Evolutionary conservation across 169 alveolate genomes (phyloP).

Genomic region (Plasmodium sp.): DNA sequence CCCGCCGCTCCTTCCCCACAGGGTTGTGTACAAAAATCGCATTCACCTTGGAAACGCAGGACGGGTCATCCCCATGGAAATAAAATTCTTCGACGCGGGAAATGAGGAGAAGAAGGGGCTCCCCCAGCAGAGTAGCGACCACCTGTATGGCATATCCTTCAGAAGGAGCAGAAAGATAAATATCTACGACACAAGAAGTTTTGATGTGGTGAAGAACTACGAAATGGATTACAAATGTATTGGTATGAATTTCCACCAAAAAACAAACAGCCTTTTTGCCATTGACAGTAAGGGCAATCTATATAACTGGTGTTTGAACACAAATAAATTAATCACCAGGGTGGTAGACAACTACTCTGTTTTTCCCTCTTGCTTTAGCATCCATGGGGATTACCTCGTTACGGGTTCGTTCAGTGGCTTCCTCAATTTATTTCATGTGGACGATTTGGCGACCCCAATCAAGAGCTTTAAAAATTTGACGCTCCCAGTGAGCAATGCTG

Average conservation of each 20-base stretch:
- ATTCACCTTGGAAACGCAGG: slow-evolving; percentile 7
- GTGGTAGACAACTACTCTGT: slow-evolving; percentile 63
- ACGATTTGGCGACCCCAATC: slow-evolving; percentile 32
- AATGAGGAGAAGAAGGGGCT: not conserved
- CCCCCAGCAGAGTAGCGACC: not conserved
- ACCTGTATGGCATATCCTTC: slow-evolving; percentile 39
- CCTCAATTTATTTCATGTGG: slow-evolving; percentile 48
- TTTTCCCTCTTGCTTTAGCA: slow-evolving; percentile 51
- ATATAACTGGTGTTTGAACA: slow-evolving; percentile 73
- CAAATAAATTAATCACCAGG: slow-evolving; percentile 32
- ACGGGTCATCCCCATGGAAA: slow-evolving; percentile 12
- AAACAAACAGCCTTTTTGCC: slow-evolving; percentile 46
- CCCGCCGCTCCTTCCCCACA: not conserved
- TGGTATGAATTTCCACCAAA: slow-evolving; percentile 70
- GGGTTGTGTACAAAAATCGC: slow-evolving; percentile 43
- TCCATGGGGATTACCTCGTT: slow-evolving; percentile 30
- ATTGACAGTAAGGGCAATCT: slow-evolving; percentile 62
- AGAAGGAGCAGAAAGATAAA: slow-evolving; percentile 30
- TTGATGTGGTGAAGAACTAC: slow-evolving; percentile 34
- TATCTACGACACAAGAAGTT: slow-evolving; percentile 44
- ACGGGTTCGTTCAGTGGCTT: slow-evolving; percentile 55
- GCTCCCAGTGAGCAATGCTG: slow-evolving; percentile 13
- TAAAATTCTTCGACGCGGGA: slow-evolving; percentile 22
- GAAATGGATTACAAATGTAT: slow-evolving; percentile 35
- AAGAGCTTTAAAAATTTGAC: slow-evolving; percentile 65